These are phyloP conservation scores for Xerocomus brunneocitrinus DNA, from an alignment of 768 basidiomycete genomes.

Conservation along the genomic window DNA sequence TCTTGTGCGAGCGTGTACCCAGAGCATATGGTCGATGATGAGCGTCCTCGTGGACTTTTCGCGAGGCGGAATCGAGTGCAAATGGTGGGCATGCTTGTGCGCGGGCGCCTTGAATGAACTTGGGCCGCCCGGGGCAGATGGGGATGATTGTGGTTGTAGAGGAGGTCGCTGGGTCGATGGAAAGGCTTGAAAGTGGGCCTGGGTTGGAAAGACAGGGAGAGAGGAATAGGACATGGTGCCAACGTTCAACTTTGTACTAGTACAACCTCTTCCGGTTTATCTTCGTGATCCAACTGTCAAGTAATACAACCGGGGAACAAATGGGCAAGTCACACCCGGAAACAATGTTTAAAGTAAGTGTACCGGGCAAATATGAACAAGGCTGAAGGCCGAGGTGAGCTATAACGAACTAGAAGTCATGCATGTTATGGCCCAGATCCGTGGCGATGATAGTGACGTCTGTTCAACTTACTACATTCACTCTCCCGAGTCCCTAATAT, in stretches of 20 bases:
- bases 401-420: neutral
- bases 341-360: neutral
- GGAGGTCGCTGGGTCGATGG: conserved; percentile 7
- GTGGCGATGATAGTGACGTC: neutral
- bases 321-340: neutral
- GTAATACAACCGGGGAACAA: conserved; percentile 2
- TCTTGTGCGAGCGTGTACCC: conserved; percentile 77
- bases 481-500: neutral
- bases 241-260: neutral
- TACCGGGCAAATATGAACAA: neutral
- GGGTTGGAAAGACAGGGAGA: conserved; percentile 19
- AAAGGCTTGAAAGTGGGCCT: conserved; percentile 18
- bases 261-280: conserved; percentile 19
- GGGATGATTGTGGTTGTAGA: conserved; percentile 9
- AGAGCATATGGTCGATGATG: conserved; percentile 84
- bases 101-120: conserved; percentile 63
- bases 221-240: conserved; percentile 29
- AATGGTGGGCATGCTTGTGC: conserved; percentile 84
- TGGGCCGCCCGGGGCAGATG: conserved; percentile 12
- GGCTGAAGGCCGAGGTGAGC: neutral
- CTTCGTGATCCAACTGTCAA: conserved; percentile 10
- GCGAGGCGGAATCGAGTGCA: conserved; percentile 80
- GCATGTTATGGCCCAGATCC: no score
- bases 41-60: conserved; percentile 88
- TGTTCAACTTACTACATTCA: neutral